Evolutionary conservation across 257 asterid genomes (phyloP), one percentile per base, ranked within the genome.

Genomic region (Gentiana dahurica): DNA sequence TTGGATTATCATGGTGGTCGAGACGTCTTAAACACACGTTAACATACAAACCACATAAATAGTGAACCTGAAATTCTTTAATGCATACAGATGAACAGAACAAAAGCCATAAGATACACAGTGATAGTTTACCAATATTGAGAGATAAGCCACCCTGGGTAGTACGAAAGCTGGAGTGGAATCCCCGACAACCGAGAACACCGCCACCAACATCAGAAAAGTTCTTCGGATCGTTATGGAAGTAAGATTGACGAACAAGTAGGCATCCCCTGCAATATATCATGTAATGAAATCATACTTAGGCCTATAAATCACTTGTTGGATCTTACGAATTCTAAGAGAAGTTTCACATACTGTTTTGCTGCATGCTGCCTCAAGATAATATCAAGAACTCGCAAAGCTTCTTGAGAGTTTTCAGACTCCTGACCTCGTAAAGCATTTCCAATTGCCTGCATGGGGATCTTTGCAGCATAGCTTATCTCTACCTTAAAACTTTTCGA

Each of bases 341-440:
- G 24, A 61, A n/a, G 49, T 57, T 61, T 7, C 12, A 72, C 97
- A 80, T 73, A 90, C 98, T 80, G 90, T 62, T 79, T 90, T n/a
- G 98, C 87, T 13, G 98, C 98, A 76, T 90, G 85, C 75, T 90
- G 98, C 82, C 98, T 79, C 67, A 90, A 54, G 64, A 90, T 85
- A 62, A 90, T 90, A 71, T 90, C 98, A 69, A 90, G 37, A 56
- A 90, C 98, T 46, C 97, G 68, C 82, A 24, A 24, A 24, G 24
- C 24, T 24, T 24, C 24, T 24, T 24, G 24, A 24, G 24, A 24
- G 24, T 24, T 81, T 73, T 89, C 97, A 2, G 92, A 73, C 73
- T 86, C 97, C 68, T 86, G 89, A 50, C 95, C 94, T 0, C 93
- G 84, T 33, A 89, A 75, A 8, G 97, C 97, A 75, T 78, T 75